These are phyloP conservation scores for Sporobolus alterniflorus DNA, from an alignment of 202 grass and related monocot species.

Conservation along the genomic window DNA sequence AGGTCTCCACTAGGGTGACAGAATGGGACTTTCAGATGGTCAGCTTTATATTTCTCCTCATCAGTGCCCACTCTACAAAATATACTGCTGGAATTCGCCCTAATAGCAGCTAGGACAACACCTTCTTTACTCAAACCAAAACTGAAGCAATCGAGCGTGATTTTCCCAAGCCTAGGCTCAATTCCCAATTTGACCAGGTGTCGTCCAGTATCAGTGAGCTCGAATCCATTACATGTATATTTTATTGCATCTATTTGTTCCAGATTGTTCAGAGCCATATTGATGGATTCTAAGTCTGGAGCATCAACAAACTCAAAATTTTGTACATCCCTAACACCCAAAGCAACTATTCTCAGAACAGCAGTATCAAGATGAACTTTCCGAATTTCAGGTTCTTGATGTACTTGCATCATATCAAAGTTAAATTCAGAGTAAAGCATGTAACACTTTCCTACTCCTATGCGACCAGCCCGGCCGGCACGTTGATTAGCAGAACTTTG, in stretches of 20 bases:
- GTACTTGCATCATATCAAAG: slow-evolving; percentile 77
- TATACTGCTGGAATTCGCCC: slow-evolving; percentile 96
- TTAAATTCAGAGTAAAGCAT: slow-evolving; percentile 89
- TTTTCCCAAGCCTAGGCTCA: slow-evolving; percentile 93
- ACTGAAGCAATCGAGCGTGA: slow-evolving; percentile 81
- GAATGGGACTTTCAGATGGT: slow-evolving; percentile 79
- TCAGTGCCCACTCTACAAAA: slow-evolving; percentile 92
- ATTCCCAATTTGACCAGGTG: slow-evolving; percentile 82
- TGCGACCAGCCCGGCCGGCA: slow-evolving; percentile 85
- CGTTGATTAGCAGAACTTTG: slow-evolving; percentile 97
- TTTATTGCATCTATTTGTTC: slow-evolving; percentile 81
- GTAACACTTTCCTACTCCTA: slow-evolving; percentile 80
- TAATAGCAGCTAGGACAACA: slow-evolving; percentile 85
- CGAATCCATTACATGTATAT: slow-evolving; percentile 47
- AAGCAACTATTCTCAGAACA: slow-evolving; percentile 86
- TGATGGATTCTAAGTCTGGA: slow-evolving; percentile 76
- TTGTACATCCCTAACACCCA: slow-evolving; percentile 63
- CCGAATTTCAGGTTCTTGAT: slow-evolving; percentile 95
- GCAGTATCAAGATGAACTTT: slow-evolving; percentile 94
- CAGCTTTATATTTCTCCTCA: slow-evolving; percentile 88
- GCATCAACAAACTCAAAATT: slow-evolving; percentile 96
- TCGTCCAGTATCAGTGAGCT: slow-evolving; percentile 69
- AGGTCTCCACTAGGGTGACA: slow-evolving; percentile 90
- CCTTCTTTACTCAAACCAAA: slow-evolving; percentile 85
- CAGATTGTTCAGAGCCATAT: slow-evolving; percentile 75